Conservation (phyloP, 1,284 basidiomycete genomes). For the Boletus mariae region DNA sequence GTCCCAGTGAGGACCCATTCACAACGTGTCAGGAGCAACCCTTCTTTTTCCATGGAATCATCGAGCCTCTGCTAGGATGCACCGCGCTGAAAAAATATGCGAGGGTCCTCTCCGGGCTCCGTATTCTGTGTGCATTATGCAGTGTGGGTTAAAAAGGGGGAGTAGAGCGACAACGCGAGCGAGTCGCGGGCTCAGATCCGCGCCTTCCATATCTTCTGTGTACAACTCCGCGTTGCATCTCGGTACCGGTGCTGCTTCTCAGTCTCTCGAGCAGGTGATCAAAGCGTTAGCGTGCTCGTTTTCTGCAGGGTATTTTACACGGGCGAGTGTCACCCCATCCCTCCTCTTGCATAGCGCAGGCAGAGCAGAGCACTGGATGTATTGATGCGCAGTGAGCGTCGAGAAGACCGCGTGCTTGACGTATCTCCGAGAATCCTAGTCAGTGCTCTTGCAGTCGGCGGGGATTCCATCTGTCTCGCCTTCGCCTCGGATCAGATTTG, state of each 20-base stretch:
- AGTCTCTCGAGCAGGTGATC: not conserved
- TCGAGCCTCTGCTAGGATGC: not conserved
- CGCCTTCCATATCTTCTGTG: not conserved
- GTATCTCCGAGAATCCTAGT: slow-evolving; percentile 11
- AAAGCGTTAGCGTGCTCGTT: not conserved
- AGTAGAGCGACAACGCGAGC: not conserved
- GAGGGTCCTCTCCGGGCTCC: not conserved
- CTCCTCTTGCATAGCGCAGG: not conserved
- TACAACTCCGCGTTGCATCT: not conserved
- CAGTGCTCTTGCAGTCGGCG: not conserved
- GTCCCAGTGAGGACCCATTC: not conserved
- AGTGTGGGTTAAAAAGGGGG: not conserved
- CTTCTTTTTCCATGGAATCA: not conserved
- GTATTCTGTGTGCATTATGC: not conserved
- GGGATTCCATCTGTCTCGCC: not conserved
- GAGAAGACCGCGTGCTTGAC: not conserved
- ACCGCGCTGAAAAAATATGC: not conserved
- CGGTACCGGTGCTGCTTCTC: not conserved
- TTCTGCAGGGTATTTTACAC: not conserved
- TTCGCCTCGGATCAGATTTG: slow-evolving; percentile 26
- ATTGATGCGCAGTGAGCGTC: not conserved
- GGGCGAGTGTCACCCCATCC: not conserved
- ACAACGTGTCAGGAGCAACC: not conserved
- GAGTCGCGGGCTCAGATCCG: not conserved
- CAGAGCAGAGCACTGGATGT: not conserved